A percentile compares a stretch with the other conserved stretches of the same genome.
Evolutionary conservation across 2,329 filamentous ascomycete genomes (phyloP).

Genomic region (Cordyceps cicadae): DNA sequence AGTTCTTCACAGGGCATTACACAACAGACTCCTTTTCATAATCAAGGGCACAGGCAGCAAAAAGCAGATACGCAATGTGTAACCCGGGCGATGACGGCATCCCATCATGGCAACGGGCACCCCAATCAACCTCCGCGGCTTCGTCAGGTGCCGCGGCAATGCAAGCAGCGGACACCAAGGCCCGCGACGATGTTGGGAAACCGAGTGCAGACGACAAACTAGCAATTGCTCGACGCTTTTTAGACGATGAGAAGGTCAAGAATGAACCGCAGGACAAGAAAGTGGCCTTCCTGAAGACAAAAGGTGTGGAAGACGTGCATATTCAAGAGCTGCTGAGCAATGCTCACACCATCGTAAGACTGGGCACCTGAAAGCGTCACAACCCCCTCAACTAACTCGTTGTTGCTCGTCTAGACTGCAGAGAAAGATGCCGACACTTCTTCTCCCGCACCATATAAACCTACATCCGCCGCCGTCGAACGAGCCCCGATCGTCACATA

Average conservation of each 20-base stretch:
- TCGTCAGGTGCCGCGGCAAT: neutral
- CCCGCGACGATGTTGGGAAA: conserved; percentile 12
- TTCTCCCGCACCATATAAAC: conserved; percentile 19
- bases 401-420: neutral
- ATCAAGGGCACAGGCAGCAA: neutral
- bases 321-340: conserved; percentile 56
- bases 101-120: conserved; percentile 26
- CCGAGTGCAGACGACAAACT: conserved; percentile 22
- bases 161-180: neutral
- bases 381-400: neutral
- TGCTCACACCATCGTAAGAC: conserved; percentile 10
- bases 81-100: conserved; percentile 20
- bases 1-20: neutral
- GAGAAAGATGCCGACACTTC: neutral
- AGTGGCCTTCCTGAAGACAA: conserved; percentile 65
- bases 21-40: neutral
- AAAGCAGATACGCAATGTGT: conserved; percentile 21
- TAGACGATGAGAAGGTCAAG: conserved; percentile 65
- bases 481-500: conserved; percentile 59
- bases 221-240: conserved; percentile 66
- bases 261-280: conserved; percentile 65
- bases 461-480: conserved; percentile 25
- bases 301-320: conserved; percentile 60
- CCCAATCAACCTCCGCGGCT: neutral
- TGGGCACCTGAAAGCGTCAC: neutral